Base-by-base conservation (phyloP, 2,329 filamentous ascomycete genomes). In the Massarina eburnea region DNA sequence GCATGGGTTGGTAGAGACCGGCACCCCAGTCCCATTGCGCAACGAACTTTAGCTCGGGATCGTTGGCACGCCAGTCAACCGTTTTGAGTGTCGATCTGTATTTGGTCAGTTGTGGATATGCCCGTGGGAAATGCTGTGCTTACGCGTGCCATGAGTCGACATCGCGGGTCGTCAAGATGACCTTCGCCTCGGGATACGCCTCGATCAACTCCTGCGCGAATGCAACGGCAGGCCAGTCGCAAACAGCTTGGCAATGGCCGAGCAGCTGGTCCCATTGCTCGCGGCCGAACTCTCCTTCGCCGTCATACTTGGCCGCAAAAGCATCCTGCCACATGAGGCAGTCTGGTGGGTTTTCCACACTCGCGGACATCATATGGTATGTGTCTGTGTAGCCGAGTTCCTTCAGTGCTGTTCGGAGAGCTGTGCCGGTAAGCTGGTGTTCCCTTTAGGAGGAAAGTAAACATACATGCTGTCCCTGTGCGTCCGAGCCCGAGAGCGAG, bases 321-420 rank as follows among this genome's bases (percentile, higher is more conserved):
- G 85, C 85, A 52, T 88, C 82, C 70, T 82, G 81, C 85, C 85
- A 89, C 73, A 87, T n/a, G n/a, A 80, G 33, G 85, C 73, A 43
- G 80, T 81, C 60, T 87, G 80, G 81, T 9, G 81, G 81, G 69
- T 85, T 87, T 71, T 87, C 83, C 49, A 86, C 81, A 48, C 80
- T 82, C 54, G 80, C 82, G 58, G 79, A 84, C 81, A 86, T 84
- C 83, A 86, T 86, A 74, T 88, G 85, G 76, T 88, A 88, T 49
- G 81, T 84, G 67, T 86, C n/a, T n/a, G n/a, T 73, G 66, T 84
- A 87, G 51, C 85, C 85, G 32, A 88, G 76, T 57, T 81, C 75
- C 61, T 83, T 79, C 64, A 88, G 78, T 17, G 85, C 85, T 34
- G 78, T 80, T 50, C 83, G 78, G 61, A 88, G 80, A 34, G 84